phyloP scores from a whole-genome alignment of 495 filamentous ascomycete species.

The Penicillium manginii region DNA sequence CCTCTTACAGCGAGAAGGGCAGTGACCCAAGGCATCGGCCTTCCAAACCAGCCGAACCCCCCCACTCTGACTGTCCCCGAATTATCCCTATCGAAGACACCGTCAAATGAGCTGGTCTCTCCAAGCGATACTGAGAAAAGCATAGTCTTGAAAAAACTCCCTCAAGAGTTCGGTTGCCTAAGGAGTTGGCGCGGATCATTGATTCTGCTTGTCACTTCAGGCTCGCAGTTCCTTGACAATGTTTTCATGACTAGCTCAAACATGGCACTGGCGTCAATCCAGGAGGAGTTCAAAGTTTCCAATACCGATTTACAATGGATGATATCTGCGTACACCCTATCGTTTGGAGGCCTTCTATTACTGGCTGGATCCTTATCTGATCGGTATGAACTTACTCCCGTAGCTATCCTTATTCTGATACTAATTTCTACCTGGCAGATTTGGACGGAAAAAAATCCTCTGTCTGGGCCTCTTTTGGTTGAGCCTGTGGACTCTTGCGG shows the following conservation, averaged over 20 bases:
- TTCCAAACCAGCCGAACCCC: conserved; percentile 23
- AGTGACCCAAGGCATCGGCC: not conserved
- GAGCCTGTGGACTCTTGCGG: conserved; percentile 39
- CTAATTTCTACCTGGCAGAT: conserved; percentile 19
- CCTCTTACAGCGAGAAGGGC: conserved; percentile 10
- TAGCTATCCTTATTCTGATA: not conserved
- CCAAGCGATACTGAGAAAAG: conserved; percentile 26
- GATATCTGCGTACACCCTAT: conserved; percentile 44
- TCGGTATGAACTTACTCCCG: conserved; percentile 24
- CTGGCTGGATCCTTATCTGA: conserved; percentile 41
- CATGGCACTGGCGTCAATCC: conserved; percentile 40
- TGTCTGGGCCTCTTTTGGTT: conserved; percentile 40
- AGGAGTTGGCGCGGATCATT: conserved; percentile 37
- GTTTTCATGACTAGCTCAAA: conserved; percentile 47
- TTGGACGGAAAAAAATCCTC: conserved; percentile 39
- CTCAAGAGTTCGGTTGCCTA: conserved; percentile 33
- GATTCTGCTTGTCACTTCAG: conserved; percentile 42
- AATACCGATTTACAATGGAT: conserved; percentile 44
- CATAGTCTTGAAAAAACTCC: conserved; percentile 28
- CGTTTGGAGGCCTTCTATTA: conserved; percentile 41
- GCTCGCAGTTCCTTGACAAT: conserved; percentile 44
- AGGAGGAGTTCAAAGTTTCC: conserved; percentile 38
- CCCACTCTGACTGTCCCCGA: conserved; percentile 22
- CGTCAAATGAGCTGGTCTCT: conserved; percentile 18
- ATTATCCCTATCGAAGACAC: conserved; percentile 11